Evolutionary conservation across 495 filamentous ascomycete species (phyloP).

Genomic region (Penicillium alfredii): DNA sequence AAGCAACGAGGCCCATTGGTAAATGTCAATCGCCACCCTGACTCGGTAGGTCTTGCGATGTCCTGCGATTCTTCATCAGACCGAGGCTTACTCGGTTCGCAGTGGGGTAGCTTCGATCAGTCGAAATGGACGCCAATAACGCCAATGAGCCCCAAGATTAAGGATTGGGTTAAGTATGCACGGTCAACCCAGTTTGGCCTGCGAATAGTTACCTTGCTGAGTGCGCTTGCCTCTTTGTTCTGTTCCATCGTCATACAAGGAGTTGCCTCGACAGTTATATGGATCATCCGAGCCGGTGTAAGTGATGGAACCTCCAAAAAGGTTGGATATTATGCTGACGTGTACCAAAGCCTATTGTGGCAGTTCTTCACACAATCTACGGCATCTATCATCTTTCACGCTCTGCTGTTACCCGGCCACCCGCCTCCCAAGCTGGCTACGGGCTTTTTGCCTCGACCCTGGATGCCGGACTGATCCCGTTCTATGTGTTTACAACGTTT

Average conservation of each 20-base stretch:
- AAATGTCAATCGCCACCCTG: conserved; percentile 73
- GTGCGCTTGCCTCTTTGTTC: conserved; percentile 62
- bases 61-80: no score
- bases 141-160: conserved; percentile 65
- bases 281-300: conserved; percentile 76
- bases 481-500: conserved; percentile 67
- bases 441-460: conserved; percentile 70
- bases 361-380: conserved; percentile 64
- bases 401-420: conserved; percentile 59
- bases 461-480: conserved; percentile 66
- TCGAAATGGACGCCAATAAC: conserved; percentile 57
- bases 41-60: conserved; percentile 61
- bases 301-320: no score
- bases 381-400: conserved; percentile 69
- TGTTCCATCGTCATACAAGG: conserved; percentile 67
- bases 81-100: conserved; percentile 10
- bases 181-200: conserved; percentile 61
- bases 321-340: no score
- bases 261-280: conserved; percentile 54
- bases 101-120: conserved; percentile 44
- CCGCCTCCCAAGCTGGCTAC: conserved; percentile 76
- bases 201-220: conserved; percentile 57
- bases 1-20: conserved; percentile 70
- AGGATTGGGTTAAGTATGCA: conserved; percentile 58
- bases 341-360: conserved; percentile 57